Evolutionary conservation across 768 basidiomycete genomes (phyloP).

Genomic region (Amanita rimosa): DNA sequence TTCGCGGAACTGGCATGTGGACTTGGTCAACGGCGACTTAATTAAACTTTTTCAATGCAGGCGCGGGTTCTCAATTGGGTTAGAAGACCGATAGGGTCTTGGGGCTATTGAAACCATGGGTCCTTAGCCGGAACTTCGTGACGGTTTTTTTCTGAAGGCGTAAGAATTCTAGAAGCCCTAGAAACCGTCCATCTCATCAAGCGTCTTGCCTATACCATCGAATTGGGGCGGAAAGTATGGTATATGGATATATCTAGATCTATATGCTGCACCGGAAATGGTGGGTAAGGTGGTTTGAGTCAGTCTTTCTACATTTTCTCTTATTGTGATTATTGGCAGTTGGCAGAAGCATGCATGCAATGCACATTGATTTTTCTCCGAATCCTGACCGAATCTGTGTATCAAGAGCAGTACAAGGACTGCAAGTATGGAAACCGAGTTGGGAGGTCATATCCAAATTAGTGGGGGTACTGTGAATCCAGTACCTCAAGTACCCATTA

Average conservation of each 20-base stretch:
- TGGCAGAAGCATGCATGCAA: too few relatives aligned
- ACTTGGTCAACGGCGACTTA: background rate
- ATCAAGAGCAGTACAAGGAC: slow-evolving; percentile 69
- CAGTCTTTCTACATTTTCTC: slow-evolving; percentile 1
- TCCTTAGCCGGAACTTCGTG: slow-evolving; percentile 71
- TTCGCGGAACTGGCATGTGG: slow-evolving; percentile 22
- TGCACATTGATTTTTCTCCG: slow-evolving; percentile 75
- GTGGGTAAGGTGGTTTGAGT: slow-evolving; percentile 33
- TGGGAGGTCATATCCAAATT: background rate
- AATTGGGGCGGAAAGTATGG: slow-evolving; percentile 95
- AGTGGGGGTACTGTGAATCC: slow-evolving; percentile 37
- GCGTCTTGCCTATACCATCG: slow-evolving; percentile 42
- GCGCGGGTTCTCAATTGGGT: slow-evolving; percentile 82
- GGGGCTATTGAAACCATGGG: slow-evolving; percentile 74
- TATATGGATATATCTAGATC: slow-evolving; percentile 76
- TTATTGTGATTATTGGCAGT: slow-evolving; percentile 13
- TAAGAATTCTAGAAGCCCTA: slow-evolving; percentile 11
- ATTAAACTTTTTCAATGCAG: slow-evolving; percentile 33
- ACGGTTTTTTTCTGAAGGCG: slow-evolving; percentile 47
- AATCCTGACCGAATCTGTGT: slow-evolving; percentile 75
- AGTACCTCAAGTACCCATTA: slow-evolving; percentile 47
- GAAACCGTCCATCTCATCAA: background rate
- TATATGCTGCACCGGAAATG: slow-evolving; percentile 54
- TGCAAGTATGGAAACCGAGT: slow-evolving; percentile 25
- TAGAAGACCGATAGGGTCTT: slow-evolving; percentile 77